phyloP scores from a whole-genome alignment of 306 rosid species.

The Vicia faba region DNA sequence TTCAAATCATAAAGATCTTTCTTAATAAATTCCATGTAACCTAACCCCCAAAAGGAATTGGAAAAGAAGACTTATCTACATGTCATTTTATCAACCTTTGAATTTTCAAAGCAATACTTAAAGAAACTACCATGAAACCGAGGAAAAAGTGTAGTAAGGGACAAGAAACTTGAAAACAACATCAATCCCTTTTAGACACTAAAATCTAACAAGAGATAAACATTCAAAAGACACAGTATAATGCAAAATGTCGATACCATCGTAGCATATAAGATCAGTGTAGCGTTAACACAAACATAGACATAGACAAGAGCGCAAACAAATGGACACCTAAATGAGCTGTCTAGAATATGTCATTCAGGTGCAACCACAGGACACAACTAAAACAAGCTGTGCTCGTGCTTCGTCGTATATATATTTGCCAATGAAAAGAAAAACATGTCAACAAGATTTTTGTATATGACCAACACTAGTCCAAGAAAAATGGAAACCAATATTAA shows the following conservation, averaged over 20 bases:
- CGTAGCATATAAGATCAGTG: not conserved
- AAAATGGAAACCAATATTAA: not conserved
- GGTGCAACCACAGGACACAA: not conserved
- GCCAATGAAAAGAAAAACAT: not conserved
- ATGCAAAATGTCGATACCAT: not conserved
- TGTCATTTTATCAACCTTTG: slow-evolving; percentile 27
- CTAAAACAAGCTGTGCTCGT: not conserved
- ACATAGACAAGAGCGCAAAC: not conserved
- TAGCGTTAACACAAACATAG: not conserved
- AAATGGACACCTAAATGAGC: not conserved
- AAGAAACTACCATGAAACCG: not conserved
- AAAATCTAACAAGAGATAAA: not conserved
- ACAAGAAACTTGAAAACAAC: not conserved
- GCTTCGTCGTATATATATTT: not conserved
- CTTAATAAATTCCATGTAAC: not conserved
- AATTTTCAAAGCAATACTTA: not conserved
- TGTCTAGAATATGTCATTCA: not conserved
- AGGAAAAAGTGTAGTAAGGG: not conserved
- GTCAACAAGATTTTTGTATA: not conserved
- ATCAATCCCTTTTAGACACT: not conserved
- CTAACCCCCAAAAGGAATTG: not conserved
- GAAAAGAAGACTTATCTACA: not conserved
- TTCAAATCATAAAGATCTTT: not conserved
- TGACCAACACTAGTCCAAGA: not conserved
- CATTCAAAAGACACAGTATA: not conserved